Percentiles rank a stretch among this genome's conserved stretches.
Evolutionary conservation across 129 eudicot genomes (phyloP).

Genomic region (Lonicera japonica): DNA sequence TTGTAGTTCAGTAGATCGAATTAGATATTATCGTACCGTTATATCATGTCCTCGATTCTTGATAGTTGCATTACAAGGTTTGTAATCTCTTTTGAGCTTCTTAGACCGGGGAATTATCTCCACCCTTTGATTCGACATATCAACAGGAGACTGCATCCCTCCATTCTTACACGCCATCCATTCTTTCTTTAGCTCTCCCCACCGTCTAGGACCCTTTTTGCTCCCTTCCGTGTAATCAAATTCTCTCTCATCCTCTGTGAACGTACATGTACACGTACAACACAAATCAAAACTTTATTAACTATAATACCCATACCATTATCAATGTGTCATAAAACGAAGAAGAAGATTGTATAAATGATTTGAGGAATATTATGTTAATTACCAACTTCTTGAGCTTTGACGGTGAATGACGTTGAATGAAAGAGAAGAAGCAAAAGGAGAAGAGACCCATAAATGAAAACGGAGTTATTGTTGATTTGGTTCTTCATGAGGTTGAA

Average conservation of each 20-base stretch:
- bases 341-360: not conserved
- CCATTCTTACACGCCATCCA: conserved; percentile 58
- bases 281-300: not conserved
- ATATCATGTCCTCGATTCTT: conserved; percentile 55
- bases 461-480: not conserved
- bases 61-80: conserved; percentile 27
- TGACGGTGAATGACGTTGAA: conserved; percentile 11
- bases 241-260: conserved; percentile 61
- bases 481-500: conserved; percentile 10
- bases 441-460: conserved; percentile 10
- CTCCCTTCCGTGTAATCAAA: conserved; percentile 28
- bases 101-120: conserved; percentile 16
- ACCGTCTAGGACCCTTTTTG: conserved; percentile 38
- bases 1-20: too few relatives aligned
- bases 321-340: not conserved
- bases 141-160: conserved; percentile 51
- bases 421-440: conserved; percentile 14
- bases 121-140: conserved; percentile 29
- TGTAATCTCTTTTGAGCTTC: conserved; percentile 26
- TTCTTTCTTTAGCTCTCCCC: conserved; percentile 57
- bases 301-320: not conserved
- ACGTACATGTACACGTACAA: too few relatives aligned
- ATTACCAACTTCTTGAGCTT: conserved; percentile 59
- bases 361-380: not conserved
- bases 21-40: conserved; percentile 16